phyloP scores from a whole-genome alignment of 1,284 basidiomycete species.

The Tylopilus sp. region DNA sequence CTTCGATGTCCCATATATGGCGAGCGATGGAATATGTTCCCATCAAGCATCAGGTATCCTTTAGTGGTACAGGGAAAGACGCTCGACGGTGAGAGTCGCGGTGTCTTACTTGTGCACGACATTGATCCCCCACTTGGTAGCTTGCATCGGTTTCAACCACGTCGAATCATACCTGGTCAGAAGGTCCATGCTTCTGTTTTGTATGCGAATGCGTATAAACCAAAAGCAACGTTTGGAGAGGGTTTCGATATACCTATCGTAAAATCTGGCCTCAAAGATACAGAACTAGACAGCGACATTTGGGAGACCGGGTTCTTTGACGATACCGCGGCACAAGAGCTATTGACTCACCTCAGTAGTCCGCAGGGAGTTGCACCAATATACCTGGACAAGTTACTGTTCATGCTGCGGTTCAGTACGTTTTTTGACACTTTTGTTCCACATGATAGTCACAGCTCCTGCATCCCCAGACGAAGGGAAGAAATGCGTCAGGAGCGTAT shows the following conservation, averaged over 20 bases:
- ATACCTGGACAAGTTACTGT: slow-evolving; percentile 31
- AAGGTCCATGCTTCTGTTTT: slow-evolving; percentile 32
- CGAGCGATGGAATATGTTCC: slow-evolving; percentile 26
- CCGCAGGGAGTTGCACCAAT: slow-evolving; percentile 16
- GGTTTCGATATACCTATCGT: slow-evolving; percentile 26
- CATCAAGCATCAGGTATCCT: slow-evolving; percentile 29
- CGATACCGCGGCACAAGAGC: slow-evolving; percentile 14
- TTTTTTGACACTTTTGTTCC: neutral
- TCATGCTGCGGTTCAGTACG: slow-evolving; percentile 30
- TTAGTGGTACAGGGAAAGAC: slow-evolving; percentile 12
- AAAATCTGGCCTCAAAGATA: slow-evolving; percentile 5
- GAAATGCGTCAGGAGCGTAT: slow-evolving; percentile 15
- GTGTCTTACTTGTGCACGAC: neutral
- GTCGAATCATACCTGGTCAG: slow-evolving; percentile 33
- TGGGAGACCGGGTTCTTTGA: slow-evolving; percentile 33
- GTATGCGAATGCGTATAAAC: slow-evolving; percentile 27
- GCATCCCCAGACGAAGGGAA: slow-evolving; percentile 23
- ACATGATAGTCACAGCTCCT: neutral
- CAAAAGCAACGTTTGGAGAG: slow-evolving; percentile 26
- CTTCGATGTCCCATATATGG: slow-evolving; percentile 27
- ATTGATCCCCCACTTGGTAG: slow-evolving; percentile 12
- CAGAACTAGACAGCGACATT: slow-evolving; percentile 4
- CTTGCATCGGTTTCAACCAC: slow-evolving; percentile 20
- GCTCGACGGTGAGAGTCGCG: slow-evolving; percentile 16
- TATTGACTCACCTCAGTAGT: slow-evolving; percentile 13